phyloP scores from a whole-genome alignment of 306 rosid genomes.

The Begonia fuchsioides region DNA sequence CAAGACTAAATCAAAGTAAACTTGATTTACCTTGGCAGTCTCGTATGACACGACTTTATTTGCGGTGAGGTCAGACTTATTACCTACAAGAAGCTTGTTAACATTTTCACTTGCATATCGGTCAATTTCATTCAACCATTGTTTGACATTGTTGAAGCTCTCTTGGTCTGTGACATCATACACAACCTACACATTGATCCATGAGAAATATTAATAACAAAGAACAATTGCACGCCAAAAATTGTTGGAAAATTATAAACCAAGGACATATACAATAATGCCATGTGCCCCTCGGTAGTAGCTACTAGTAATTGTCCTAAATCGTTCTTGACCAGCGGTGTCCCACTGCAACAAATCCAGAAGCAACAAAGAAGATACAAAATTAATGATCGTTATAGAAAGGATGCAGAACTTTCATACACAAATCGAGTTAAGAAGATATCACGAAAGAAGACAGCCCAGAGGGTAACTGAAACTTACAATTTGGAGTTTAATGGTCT shows the following conservation, averaged over 20 bases:
- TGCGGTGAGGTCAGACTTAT: slow-evolving; percentile 39
- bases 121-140: slow-evolving; percentile 46
- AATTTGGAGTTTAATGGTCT: slow-evolving; percentile 74
- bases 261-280: slow-evolving; percentile 38
- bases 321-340: slow-evolving; percentile 81
- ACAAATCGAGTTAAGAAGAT: too few species aligned
- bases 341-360: slow-evolving; percentile 40
- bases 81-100: slow-evolving; percentile 46
- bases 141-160: slow-evolving; percentile 43
- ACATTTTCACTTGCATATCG: slow-evolving; percentile 46
- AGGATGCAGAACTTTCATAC: too few species aligned
- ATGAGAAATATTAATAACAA: neutral
- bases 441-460: neutral
- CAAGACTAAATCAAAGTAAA: neutral
- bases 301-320: slow-evolving; percentile 74
- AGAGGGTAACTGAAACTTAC: slow-evolving; percentile 25
- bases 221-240: neutral
- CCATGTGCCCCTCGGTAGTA: slow-evolving; percentile 85
- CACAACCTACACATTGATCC: slow-evolving; percentile 23
- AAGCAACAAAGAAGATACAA: neutral
- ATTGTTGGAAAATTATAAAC: neutral
- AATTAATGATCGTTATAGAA: neutral
- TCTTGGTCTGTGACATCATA: slow-evolving; percentile 46
- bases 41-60: slow-evolving; percentile 41
- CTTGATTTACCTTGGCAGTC: slow-evolving; percentile 30